Percentiles rank a stretch among this genome's conserved stretches.
Evolutionary conservation across 345 rosid genomes (phyloP).

Genomic region (Capsella bursapastoris): DNA sequence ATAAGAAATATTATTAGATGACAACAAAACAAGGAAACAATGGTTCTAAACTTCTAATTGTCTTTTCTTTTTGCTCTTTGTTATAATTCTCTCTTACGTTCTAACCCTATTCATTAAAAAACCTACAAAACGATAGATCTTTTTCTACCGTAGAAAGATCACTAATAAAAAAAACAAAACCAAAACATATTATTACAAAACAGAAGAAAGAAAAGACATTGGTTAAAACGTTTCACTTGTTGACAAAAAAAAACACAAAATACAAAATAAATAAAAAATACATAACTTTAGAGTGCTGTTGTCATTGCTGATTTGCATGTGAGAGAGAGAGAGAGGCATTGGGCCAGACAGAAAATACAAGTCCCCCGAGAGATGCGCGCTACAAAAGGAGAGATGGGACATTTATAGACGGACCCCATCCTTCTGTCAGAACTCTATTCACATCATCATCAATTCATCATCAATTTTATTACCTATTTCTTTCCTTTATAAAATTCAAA

Average conservation of each 20-base stretch:
- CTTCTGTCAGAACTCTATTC: slow-evolving; percentile 44
- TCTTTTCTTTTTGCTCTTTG: background rate
- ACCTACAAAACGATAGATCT: background rate
- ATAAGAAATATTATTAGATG: no score
- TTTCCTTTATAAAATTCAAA: background rate
- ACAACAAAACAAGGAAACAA: no score
- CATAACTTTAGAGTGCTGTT: slow-evolving; percentile 33
- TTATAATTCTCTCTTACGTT: background rate
- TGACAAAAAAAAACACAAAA: background rate
- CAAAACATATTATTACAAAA: background rate
- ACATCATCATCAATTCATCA: slow-evolving; percentile 45
- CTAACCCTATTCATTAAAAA: background rate
- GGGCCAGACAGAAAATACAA: slow-evolving; percentile 48
- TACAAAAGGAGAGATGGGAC: slow-evolving; percentile 51
- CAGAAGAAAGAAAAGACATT: slow-evolving; percentile 9
- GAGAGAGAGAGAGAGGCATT: slow-evolving; percentile 31
- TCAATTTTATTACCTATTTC: slow-evolving; percentile 15
- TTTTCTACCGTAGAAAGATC: background rate
- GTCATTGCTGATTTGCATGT: slow-evolving; percentile 46
- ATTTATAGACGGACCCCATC: slow-evolving; percentile 49
- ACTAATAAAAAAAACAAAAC: slow-evolving; percentile 10
- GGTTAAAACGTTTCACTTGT: slow-evolving; percentile 28
- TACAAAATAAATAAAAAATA: background rate
- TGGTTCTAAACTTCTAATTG: no score
- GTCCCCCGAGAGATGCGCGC: slow-evolving; percentile 54